Evolutionary conservation across 192 early-diverging fungal genomes (phyloP), one percentile per base, ranked within the genome.

Genomic region (Podila epicladia): DNA sequence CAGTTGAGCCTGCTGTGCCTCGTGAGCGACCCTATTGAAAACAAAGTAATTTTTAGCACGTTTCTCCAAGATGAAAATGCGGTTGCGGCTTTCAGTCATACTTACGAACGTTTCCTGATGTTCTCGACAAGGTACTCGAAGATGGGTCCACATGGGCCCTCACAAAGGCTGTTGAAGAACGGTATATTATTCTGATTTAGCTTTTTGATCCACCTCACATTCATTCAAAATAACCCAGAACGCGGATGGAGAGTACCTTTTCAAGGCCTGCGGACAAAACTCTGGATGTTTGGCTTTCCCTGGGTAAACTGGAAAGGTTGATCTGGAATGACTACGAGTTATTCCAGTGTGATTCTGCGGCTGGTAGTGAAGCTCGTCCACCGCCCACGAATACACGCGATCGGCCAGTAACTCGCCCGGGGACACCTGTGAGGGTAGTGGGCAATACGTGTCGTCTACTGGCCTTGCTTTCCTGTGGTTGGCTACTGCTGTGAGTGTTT

Each of bases 91-190:
- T 45, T 45, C 41, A 45, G 41, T 17, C 15, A 15, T 17, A 31
- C 77, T 61, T 73, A 80, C 77, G 71, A 69, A 11, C 77, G 70
- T 2, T 58, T 11, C n/a, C 60, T 73, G 37, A 73, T 58, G 28
- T 50, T 69, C 9, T 73, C 67, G 3, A 65, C 38, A 5, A 80
- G 67, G 49, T 73, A 73, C 11, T 69, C 66, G 5, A 80, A 55
- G 9, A 73, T 69, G 17, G 71, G 71, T 4, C 66, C 77, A 38
- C 63, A 67, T 1, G 70, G 70, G 13, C 77, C 71, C 3, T 72
- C 58, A 29, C 77, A 80, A 20, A 80, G 32, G 17, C 77, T 80
- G n/a, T 20, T 22, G 20, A 24, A 48, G n/a, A 19, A 55, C 15
- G 29, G 20, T 20, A 13, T 15, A 41, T 28, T 15, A 8, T 13